Evolutionary conservation across 2,329 filamentous ascomycete species (phyloP), one percentile per base, ranked within the genome.

Genomic region (Monascus ruber): DNA sequence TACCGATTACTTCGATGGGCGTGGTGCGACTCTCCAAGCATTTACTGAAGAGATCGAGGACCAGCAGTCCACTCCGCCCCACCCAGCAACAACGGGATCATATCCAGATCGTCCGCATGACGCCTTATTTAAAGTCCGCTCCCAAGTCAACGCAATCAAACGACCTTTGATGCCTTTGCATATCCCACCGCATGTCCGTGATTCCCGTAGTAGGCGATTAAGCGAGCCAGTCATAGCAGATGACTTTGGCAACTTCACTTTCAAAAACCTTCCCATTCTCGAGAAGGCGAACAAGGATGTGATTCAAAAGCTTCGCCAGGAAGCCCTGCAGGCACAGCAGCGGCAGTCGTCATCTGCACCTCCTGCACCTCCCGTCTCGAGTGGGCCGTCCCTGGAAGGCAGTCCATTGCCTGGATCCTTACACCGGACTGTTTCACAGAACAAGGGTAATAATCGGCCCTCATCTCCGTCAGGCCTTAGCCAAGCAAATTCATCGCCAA

Each of bases 251-350:
- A 87, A 79, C 46, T 98, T 98, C 62, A 79, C 86, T 31, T 98
- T 94, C 72, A 98, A 98, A 67, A 98, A 98, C 52, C 68, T 98
- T 36, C 88, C 89, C 0, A 89, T 96, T 17, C 72, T 98, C 11
- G 91, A 96, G 54, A 96, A 95, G 62, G 91, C 91, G 39, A 98
- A 98, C 64, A 98, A 98, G 59, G 91, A 98, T 53, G 87, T 96
- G 26, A 94, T 98, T 27, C 88, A 96, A 53, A 96, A 96, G 60
- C 71, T 98, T 41, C 81, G 88, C 7, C 86, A 88, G 24, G 88
- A 96, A 61, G 88, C 91, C 3, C 73, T 95, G 66, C 87, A 81
- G 52, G 71, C 73, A 29, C 76, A 79, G 50, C 71, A 71, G 44
- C 76, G 77, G 47, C 59, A 64, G 40, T 48, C 60, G 8, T 48